phyloP scores from a whole-genome alignment of 495 filamentous ascomycete species.

The Daldinia concentrica region DNA sequence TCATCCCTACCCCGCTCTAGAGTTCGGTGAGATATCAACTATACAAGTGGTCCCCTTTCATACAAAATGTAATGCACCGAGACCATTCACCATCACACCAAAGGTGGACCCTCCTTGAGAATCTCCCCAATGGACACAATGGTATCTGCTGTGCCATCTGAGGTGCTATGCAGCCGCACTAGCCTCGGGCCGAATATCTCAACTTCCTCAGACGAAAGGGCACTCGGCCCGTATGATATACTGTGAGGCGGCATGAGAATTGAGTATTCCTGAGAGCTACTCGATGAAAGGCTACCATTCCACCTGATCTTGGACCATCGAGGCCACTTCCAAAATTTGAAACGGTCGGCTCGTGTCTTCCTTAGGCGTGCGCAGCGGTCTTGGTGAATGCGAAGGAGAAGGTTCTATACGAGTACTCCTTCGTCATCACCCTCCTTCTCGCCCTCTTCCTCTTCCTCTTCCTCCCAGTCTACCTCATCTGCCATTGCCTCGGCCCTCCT shows the following conservation, averaged over 20 bases:
- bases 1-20: slow-evolving; percentile 6
- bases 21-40: neutral
- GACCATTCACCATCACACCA: neutral
- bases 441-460: slow-evolving; percentile 49
- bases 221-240: slow-evolving; percentile 14
- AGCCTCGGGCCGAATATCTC: slow-evolving; percentile 40
- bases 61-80: neutral
- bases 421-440: slow-evolving; percentile 57
- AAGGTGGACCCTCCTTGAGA: slow-evolving; percentile 37
- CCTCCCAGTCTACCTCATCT: slow-evolving; percentile 57
- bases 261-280: slow-evolving; percentile 27
- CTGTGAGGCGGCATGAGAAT: slow-evolving; percentile 34
- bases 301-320: slow-evolving; percentile 38
- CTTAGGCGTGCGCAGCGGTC: slow-evolving; percentile 30
- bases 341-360: slow-evolving; percentile 35
- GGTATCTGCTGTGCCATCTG: slow-evolving; percentile 36
- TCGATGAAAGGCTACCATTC: slow-evolving; percentile 23
- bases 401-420: slow-evolving; percentile 48
- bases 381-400: slow-evolving; percentile 36
- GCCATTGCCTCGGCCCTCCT: slow-evolving; percentile 70
- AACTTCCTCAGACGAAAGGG: slow-evolving; percentile 16
- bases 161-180: slow-evolving; percentile 30
- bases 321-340: slow-evolving; percentile 43
- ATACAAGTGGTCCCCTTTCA: neutral
- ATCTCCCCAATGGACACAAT: slow-evolving; percentile 43